Conservation (phyloP, 768 basidiomycete genomes). For the Crepidotus variabilis region DNA sequence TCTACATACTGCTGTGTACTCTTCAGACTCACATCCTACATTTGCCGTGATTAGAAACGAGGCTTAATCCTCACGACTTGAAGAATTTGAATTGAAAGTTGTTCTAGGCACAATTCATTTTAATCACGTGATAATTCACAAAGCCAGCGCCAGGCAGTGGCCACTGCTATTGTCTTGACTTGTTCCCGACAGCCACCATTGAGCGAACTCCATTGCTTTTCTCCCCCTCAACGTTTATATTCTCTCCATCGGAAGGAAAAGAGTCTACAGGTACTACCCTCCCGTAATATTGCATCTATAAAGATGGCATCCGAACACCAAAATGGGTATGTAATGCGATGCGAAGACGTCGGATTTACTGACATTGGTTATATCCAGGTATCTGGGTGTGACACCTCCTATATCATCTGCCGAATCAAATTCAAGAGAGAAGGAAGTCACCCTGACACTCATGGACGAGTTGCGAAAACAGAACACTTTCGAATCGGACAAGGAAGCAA, state of each 20-base stretch:
- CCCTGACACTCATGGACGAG: constrained; percentile 85
- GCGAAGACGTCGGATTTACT: background rate
- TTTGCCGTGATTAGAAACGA: too few relatives aligned
- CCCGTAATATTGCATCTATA: background rate
- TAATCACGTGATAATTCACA: background rate
- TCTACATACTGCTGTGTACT: background rate
- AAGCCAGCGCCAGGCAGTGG: too few relatives aligned
- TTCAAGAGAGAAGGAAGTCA: constrained; percentile 79
- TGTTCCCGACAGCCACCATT: background rate
- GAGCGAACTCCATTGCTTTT: background rate
- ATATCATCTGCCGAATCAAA: constrained; percentile 76
- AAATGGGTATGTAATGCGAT: constrained; percentile 20
- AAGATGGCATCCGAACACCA: constrained; percentile 18
- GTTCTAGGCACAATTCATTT: too few relatives aligned
- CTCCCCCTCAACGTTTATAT: background rate
- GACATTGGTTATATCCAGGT: constrained; percentile 36
- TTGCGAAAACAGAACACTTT: constrained; percentile 82
- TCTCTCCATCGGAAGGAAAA: background rate
- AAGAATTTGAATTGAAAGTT: too few relatives aligned
- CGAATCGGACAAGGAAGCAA: constrained; percentile 84
- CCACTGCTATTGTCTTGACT: background rate
- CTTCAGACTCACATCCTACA: too few relatives aligned
- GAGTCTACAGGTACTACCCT: background rate
- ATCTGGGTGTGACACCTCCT: constrained; percentile 81
- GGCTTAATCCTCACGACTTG: too few relatives aligned